Percentiles rank a stretch among this genome's conserved stretches.
Conservation (phyloP, 305 asterid species). For the Plantago coronopus region DNA sequence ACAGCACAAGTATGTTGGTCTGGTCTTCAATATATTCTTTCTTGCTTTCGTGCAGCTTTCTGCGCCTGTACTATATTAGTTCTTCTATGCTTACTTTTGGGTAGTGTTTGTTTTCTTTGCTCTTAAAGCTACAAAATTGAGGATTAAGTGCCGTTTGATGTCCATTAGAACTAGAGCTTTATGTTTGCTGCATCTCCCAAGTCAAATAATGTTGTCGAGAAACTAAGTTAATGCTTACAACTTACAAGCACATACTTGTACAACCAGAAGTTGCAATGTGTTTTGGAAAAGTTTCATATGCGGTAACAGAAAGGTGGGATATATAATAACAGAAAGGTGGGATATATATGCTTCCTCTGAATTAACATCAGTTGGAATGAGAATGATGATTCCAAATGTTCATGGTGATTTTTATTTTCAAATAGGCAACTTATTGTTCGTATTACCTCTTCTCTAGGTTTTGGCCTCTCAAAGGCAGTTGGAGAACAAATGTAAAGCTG, state of each 20-base stretch:
- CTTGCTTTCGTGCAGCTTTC: background rate
- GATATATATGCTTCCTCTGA: background rate
- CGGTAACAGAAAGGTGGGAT: background rate
- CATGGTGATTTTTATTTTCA: background rate
- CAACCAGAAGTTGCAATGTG: background rate
- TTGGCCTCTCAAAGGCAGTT: conserved; percentile 94
- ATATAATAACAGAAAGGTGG: background rate
- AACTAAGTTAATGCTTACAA: background rate
- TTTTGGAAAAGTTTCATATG: background rate
- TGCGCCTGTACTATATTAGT: too few species aligned
- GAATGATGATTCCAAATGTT: background rate
- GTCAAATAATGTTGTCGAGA: background rate
- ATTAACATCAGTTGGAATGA: background rate
- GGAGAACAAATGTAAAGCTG: conserved; percentile 84
- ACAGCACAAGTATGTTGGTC: conserved; percentile 76
- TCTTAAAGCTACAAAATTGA: background rate
- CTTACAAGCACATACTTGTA: background rate
- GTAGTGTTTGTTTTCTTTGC: background rate
- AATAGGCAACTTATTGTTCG: background rate
- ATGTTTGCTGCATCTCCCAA: background rate
- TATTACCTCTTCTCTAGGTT: conserved; percentile 45
- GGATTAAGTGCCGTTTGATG: background rate
- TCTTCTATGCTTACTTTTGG: too few species aligned
- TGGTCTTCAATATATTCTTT: conserved; percentile 14
- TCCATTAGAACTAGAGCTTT: background rate